These are phyloP conservation scores for Juncus inflexus DNA, from an alignment of 176 grass and related monocot genomes.

Conservation along the genomic window DNA sequence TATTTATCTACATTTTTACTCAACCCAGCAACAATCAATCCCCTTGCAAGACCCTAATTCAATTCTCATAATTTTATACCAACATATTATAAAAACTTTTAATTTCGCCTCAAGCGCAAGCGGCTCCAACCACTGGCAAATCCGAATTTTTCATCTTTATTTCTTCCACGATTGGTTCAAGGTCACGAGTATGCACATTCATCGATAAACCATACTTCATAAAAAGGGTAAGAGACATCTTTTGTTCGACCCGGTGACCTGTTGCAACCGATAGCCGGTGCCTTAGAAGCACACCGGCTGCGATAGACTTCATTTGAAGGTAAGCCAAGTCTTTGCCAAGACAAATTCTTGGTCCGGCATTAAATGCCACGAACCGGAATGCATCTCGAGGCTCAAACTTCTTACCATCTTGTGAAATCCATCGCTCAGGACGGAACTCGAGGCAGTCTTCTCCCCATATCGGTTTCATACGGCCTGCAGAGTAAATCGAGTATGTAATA, in stretches of 20 bases:
- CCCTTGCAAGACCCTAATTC: not conserved
- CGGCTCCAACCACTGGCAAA: slow-evolving; percentile 1
- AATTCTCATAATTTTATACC: slow-evolving; percentile 6
- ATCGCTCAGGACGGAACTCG: slow-evolving; percentile 73
- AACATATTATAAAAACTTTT: slow-evolving; percentile 11
- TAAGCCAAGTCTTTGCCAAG: slow-evolving; percentile 93
- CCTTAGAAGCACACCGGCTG: slow-evolving; percentile 68
- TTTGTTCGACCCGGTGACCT: slow-evolving; percentile 89
- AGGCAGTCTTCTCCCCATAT: slow-evolving; percentile 95
- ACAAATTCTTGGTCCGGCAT: slow-evolving; percentile 83
- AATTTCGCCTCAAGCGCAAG: slow-evolving; percentile 19
- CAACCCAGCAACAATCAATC: slow-evolving; percentile 15
- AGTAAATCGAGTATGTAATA: slow-evolving; percentile 94
- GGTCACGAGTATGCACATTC: slow-evolving; percentile 61
- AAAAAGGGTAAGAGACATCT: slow-evolving; percentile 99
- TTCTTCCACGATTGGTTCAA: slow-evolving; percentile 35
- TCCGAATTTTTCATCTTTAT: slow-evolving; percentile 5
- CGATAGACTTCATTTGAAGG: slow-evolving; percentile 99
- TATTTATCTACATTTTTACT: slow-evolving; percentile 41
- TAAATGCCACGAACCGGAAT: slow-evolving; percentile 89
- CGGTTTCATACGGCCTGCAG: slow-evolving; percentile 74
- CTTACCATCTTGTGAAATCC: slow-evolving; percentile 63
- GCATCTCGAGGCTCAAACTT: slow-evolving; percentile 75
- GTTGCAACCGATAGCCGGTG: slow-evolving; percentile 58
- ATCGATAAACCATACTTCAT: slow-evolving; percentile 91